Conservation (phyloP, 208 protist genomes). For the Hexamita inflata region DNA sequence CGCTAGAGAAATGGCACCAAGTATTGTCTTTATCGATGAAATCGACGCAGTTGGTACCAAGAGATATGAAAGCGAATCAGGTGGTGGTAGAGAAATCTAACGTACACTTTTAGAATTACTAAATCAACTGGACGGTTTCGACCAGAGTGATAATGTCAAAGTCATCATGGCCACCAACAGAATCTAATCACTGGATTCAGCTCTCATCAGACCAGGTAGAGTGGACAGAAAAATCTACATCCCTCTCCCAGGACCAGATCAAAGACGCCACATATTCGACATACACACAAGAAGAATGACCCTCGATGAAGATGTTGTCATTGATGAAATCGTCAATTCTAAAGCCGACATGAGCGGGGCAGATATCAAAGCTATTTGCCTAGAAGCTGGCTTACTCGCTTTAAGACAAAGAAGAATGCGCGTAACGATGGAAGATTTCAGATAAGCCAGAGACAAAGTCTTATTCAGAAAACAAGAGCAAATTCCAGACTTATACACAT, state of each 20-base stretch:
- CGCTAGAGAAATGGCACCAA: conserved; percentile 83
- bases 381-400: conserved; percentile 95
- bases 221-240: conserved; percentile 99
- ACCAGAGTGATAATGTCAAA: conserved; percentile 96
- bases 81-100: conserved; percentile 97
- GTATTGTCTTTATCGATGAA: conserved; percentile 99
- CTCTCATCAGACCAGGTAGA: conserved; percentile 92
- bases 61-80: conserved; percentile 81
- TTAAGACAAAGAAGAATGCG: conserved; percentile 95
- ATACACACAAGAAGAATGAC: conserved; percentile 98
- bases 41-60: conserved; percentile 98
- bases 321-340: conserved; percentile 95
- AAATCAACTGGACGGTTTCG: conserved; percentile 99
- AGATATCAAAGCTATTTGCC: conserved; percentile 99
- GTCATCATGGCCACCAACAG: conserved; percentile 99
- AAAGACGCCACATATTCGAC: conserved; percentile 93
- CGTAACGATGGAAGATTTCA: conserved; percentile 92
- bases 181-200: conserved; percentile 97
- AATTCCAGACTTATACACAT: conserved; percentile 29
- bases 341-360: conserved; percentile 98
- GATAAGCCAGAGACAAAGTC: conserved; percentile 96
- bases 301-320: conserved; percentile 86
- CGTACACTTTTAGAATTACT: conserved; percentile 99
- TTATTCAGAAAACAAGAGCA: conserved; percentile 95
- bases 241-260: conserved; percentile 93